Base-by-base conservation (phyloP, 495 filamentous ascomycete species). In the Xylaria castorea region DNA sequence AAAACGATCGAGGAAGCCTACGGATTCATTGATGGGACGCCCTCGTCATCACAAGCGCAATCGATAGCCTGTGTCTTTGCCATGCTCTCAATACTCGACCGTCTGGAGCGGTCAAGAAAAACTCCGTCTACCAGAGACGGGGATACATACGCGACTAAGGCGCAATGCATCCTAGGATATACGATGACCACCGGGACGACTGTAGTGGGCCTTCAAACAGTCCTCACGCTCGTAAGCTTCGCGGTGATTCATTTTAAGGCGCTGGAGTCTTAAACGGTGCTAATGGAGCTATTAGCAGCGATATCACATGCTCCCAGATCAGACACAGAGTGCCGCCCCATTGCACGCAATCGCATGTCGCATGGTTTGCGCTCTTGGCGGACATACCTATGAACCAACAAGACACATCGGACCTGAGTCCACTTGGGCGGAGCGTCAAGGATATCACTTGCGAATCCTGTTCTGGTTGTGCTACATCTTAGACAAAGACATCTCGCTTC, bases 401-500 rank as follows among this genome's bases (percentile, higher is more conserved):
- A 50, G 18, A 22, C 6, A n/a, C 18, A 6, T 18, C 18, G 5
- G 20, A n/a, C 20, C 46, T 50, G 18, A 48, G 18, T 48, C 18
- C 4, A 48, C 44, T 18, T 48, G 44, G 44, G 44, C 44, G 44
- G 16, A 48, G 18, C 44, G 44, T 5, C 44, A 48, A 48, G 44
- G 44, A 48, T 20, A 18, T 18, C 44, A 48, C 5, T 48, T 48
- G 18, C 44, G 44, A 48, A 48, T 18, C 14, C 44, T 48, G 44
- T 48, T 48, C 18, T 48, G 44, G 44, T 20, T 20, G 44, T 48
- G 44, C 18, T 48, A 48, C 44, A 48, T 48, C 44, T 48, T 53
- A 12, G 80, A 82, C 71, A 81, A 83, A 66, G 75, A 81, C 3
- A 70, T 80, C 2, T 74, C 75, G 3, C 69, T 83, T 7, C 74